Base-by-base conservation (phyloP, 805 yeast species). In the Clavispora carvajalis region DNA sequence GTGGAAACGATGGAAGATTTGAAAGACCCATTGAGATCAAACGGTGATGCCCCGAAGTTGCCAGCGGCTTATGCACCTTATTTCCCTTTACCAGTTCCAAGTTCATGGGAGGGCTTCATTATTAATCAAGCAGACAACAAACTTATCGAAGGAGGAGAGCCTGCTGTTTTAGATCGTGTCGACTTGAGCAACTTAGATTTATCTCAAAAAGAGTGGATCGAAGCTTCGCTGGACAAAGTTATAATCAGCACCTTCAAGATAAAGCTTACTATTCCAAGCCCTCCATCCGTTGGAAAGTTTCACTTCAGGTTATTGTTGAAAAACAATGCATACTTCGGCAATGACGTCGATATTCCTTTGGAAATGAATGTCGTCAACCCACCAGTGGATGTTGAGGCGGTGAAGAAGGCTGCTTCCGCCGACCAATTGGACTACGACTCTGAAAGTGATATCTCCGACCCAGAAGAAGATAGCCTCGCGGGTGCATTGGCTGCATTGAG, bases 301-400 rank as follows among this genome's bases (percentile, higher is more conserved):
- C 80, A 77, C 48, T 86, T 86, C 70, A 76, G 89, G 63, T 67
- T 90, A 13, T 64, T 80, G 18, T 60, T 91, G 55, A 79, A 80
- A 55, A 82, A 85, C 40, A 74, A 85, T 39, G 80, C 85, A 34
- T 90, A 87, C 60, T 87, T 86, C 59, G 95, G 96, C 5, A 64
- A 77, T 15, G 97, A 91, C 58, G 59, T 87, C 18, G 87, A 82
- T 48, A 74, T 82, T 45, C 83, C 90, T 8, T 62, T 87, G 36
- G 65, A 67, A 18, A 74, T 90, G 82, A 69, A 74, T n/a, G 95
- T 90, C 25, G 71, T 76, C 51, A 71, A 77, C 17, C 53, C 55
- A 2, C 76, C 81, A 43, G 34, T 41, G 47, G 40, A 53, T 40
- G 36, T 47, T 36, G 40, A 51, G 38, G 53, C 48, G 7, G 48